Conservation (phyloP, 345 rosid species). For the Eucalyptus sp. region DNA sequence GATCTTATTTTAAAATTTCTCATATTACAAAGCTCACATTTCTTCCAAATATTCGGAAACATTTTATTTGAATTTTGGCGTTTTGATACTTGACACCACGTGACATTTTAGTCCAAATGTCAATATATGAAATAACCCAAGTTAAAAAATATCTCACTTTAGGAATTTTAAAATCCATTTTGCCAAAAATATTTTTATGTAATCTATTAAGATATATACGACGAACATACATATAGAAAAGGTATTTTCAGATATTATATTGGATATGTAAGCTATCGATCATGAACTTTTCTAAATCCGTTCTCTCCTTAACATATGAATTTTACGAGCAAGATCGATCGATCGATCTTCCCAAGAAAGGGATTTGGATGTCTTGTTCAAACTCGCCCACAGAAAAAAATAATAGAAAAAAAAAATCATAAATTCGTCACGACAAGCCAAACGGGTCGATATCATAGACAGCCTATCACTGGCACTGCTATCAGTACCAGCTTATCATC, state of each 20-base stretch:
- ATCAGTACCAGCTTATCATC: neutral
- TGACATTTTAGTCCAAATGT: neutral
- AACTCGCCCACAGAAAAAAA: neutral
- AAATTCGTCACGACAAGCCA: too few species aligned
- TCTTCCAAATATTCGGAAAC: rapidly evolving
- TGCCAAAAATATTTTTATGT: rapidly evolving
- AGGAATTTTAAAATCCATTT: neutral
- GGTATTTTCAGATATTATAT: neutral
- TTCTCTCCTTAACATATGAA: neutral
- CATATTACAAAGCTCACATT: neutral
- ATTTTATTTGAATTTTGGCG: neutral
- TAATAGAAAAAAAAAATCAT: too few species aligned
- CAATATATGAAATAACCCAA: rapidly evolving
- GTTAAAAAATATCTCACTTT: rapidly evolving
- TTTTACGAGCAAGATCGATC: neutral
- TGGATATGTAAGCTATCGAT: neutral
- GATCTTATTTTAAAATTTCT: neutral
- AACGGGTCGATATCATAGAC: neutral
- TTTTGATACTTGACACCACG: neutral
- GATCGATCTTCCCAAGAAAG: neutral
- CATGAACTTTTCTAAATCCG: neutral
- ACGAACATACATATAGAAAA: neutral
- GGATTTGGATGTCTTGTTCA: neutral
- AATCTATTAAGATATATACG: neutral
- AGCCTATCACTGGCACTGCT: neutral